These are phyloP conservation scores for Escallonia herrerae DNA, from an alignment of 129 eudicot genomes.

Conservation along the genomic window DNA sequence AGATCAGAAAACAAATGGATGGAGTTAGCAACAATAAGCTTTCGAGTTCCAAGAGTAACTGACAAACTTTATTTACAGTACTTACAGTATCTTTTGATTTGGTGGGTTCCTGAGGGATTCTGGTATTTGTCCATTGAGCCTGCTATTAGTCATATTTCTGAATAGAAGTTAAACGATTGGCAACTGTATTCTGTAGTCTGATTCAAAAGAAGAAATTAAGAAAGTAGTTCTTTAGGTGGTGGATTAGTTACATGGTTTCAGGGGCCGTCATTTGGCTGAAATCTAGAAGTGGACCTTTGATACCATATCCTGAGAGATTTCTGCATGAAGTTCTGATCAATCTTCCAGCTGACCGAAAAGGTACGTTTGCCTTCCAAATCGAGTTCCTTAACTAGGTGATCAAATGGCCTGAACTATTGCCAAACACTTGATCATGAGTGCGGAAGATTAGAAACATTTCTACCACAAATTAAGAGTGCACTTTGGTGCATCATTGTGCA, in stretches of 20 bases:
- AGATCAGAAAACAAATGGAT: no score
- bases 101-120: conserved; percentile 7
- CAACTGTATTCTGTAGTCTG: neutral
- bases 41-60: neutral
- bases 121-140: conserved; percentile 9
- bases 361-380: no score
- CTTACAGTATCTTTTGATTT: conserved; percentile 5
- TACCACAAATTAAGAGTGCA: no score
- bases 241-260: conserved; percentile 2
- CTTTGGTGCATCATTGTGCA: no score
- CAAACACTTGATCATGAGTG: no score
- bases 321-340: neutral
- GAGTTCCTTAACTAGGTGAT: no score
- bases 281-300: conserved; percentile 3
- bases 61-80: neutral
- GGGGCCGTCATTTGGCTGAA: conserved; percentile 12
- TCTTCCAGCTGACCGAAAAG: neutral
- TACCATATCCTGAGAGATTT: conserved; percentile 13
- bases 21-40: neutral
- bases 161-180: neutral
- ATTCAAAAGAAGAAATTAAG: neutral
- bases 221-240: neutral
- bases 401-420: no score
- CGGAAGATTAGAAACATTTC: no score
- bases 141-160: conserved; percentile 10